A percentile compares a stretch with the other conserved stretches of the same genome.
Conservation (phyloP, 345 rosid species). For the Crucihimalaya himalaica region DNA sequence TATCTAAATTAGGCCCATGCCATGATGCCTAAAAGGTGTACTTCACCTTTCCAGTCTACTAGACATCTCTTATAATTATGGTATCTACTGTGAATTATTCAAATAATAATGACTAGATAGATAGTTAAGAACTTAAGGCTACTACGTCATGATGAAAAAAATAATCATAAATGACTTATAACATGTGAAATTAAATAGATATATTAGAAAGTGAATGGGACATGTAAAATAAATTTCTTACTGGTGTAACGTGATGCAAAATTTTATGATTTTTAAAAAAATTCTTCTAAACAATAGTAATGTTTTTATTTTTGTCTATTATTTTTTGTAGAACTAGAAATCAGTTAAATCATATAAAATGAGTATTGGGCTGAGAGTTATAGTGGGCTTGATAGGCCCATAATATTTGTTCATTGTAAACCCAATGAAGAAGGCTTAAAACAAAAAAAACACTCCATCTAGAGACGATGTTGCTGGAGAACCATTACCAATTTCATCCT, state of each 20-base stretch:
- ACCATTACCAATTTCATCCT: constrained; percentile 1
- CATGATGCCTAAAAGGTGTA: constrained; percentile 28
- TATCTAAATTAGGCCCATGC: constrained; percentile 29
- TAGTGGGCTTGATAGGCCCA: constrained; percentile 10
- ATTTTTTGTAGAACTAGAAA: background rate
- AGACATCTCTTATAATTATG: background rate
- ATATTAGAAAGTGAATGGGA: background rate
- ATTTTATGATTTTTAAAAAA: background rate
- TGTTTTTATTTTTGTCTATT: background rate
- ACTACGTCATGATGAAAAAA: background rate
- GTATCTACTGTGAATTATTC: background rate
- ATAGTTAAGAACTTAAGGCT: background rate
- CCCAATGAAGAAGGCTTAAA: background rate
- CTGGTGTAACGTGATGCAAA: background rate
- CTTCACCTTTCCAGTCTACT: constrained; percentile 26
- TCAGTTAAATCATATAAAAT: background rate
- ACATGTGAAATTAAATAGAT: background rate
- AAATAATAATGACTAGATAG: background rate
- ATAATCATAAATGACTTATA: background rate
- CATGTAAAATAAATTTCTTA: background rate
- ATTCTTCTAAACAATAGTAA: background rate
- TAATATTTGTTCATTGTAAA: background rate
- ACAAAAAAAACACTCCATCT: background rate
- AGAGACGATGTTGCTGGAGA: background rate
- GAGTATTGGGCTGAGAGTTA: background rate